phyloP scores from a whole-genome alignment of 1,284 basidiomycete genomes.

The Ustilago shanxiensis region DNA sequence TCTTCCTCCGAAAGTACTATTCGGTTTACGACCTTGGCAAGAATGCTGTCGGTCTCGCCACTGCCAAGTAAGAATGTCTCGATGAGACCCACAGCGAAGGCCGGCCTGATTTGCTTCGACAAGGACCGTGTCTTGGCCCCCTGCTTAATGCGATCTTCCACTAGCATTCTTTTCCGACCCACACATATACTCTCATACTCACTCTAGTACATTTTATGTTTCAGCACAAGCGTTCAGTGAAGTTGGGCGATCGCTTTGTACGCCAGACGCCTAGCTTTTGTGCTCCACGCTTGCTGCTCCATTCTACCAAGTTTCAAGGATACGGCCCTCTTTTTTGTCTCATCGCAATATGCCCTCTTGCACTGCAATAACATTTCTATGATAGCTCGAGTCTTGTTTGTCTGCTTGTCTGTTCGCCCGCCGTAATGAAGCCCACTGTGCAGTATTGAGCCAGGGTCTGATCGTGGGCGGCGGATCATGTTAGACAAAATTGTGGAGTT shows the following conservation, averaged over 20 bases:
- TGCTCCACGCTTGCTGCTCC: neutral
- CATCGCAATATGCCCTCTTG: conserved; percentile 4
- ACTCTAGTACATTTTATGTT: conserved; percentile 3
- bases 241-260: too few relatives aligned
- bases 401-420: neutral
- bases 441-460: too few relatives aligned
- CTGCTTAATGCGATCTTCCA: neutral
- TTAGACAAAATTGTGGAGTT: neutral
- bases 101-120: neutral
- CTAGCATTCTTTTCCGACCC: neutral
- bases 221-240: neutral
- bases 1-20: conserved; percentile 80
- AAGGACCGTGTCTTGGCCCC: neutral
- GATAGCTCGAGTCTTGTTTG: conserved; percentile 3
- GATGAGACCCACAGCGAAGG: neutral
- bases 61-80: conserved; percentile 68
- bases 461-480: neutral
- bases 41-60: conserved; percentile 88
- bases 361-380: conserved; percentile 22
- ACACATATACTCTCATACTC: conserved; percentile 1
- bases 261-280: neutral
- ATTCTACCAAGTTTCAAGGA: neutral
- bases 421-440: neutral
- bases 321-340: neutral
- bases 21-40: conserved; percentile 91